Conservation (phyloP, 179 eudicot species). For the Silene coronaria region DNA sequence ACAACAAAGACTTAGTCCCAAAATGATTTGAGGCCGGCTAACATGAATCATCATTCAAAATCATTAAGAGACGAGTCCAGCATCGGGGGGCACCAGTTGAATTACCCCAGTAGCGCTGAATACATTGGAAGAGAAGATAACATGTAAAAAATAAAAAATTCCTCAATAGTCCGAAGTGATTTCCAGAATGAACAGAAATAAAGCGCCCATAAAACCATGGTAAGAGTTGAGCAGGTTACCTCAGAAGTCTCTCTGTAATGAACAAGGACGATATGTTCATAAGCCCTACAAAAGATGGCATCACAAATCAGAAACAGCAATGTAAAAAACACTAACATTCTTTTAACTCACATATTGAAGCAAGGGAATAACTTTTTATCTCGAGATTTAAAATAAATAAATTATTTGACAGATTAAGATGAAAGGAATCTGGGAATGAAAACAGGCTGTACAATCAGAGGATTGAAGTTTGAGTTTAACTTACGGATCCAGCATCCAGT, state of each 20-base stretch:
- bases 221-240: slow-evolving; percentile 31
- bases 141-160: neutral
- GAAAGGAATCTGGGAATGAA: neutral
- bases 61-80: too few species aligned
- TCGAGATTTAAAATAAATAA: neutral
- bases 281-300: slow-evolving; percentile 45
- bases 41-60: too few species aligned
- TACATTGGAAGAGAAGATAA: neutral
- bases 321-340: neutral
- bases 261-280: slow-evolving; percentile 92
- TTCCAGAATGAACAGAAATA: neutral
- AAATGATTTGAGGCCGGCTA: too few species aligned
- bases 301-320: slow-evolving; percentile 6
- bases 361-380: neutral
- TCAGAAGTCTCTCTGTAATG: slow-evolving; percentile 74
- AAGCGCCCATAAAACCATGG: neutral
- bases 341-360: neutral
- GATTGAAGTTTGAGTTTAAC: slow-evolving; percentile 27
- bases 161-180: neutral
- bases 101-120: neutral
- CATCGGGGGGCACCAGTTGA: neutral
- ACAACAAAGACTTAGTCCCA: too few species aligned
- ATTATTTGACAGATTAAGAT: slow-evolving; percentile 1
- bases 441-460: slow-evolving; percentile 1
- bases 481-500: slow-evolving; percentile 93